phyloP scores from a whole-genome alignment of 2,329 filamentous ascomycete species.

The Dendryphion nanum region DNA sequence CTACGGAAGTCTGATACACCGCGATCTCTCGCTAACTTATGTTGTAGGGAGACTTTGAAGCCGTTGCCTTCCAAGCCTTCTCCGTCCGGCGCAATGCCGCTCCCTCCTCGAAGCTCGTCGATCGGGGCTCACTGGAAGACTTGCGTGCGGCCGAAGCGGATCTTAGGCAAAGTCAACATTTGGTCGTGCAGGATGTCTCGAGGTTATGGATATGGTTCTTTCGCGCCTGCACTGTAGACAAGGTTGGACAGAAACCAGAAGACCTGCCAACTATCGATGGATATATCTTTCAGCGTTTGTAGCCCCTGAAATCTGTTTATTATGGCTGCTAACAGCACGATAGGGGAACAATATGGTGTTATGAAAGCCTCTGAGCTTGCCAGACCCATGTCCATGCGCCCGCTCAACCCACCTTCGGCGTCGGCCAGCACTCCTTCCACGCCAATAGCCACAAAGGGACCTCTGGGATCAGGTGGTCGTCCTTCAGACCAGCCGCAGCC shows the following conservation, averaged over 20 bases:
- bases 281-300: constrained; percentile 32
- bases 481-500: constrained; percentile 20
- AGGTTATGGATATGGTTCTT: constrained; percentile 37
- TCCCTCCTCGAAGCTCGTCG: constrained; percentile 10
- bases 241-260: constrained; percentile 16
- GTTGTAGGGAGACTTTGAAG: constrained; percentile 37
- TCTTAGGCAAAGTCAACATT: constrained; percentile 23
- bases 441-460: constrained; percentile 17
- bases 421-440: constrained; percentile 19
- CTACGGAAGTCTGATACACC: not conserved
- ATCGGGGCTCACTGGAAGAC: constrained; percentile 23
- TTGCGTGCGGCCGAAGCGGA: constrained; percentile 30
- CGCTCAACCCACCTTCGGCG: constrained; percentile 17
- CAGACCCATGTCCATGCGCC: constrained; percentile 15
- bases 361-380: constrained; percentile 36
- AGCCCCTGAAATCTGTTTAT: no score
- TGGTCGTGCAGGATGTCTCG: constrained; percentile 31
- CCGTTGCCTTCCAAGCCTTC: constrained; percentile 37
- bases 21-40: constrained; percentile 17
- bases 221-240: constrained; percentile 23
- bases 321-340: constrained; percentile 19
- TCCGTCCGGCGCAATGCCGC: constrained; percentile 24
- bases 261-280: constrained; percentile 28
- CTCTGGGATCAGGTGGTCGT: constrained; percentile 12
- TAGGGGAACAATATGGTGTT: constrained; percentile 32